Conservation (phyloP, 768 basidiomycete genomes). For the Mrakia frigida region DNA sequence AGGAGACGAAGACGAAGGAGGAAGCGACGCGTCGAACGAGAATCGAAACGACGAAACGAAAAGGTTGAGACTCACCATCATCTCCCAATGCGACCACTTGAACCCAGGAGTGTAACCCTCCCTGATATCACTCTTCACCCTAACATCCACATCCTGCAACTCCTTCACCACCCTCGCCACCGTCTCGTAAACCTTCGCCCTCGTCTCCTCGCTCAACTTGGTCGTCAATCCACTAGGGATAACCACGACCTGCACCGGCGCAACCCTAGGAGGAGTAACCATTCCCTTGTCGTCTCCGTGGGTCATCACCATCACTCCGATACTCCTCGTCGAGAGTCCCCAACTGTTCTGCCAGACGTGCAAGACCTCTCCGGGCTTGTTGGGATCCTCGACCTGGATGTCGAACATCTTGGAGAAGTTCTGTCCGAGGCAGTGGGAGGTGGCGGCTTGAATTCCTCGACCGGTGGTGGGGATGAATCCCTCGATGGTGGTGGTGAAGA, state of each 20-base stretch:
- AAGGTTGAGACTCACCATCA: conserved; percentile 58
- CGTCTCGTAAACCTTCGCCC: conserved; percentile 63
- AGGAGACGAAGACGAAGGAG: background rate
- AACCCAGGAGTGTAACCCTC: conserved; percentile 97
- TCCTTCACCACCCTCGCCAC: conserved; percentile 71
- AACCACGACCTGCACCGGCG: conserved; percentile 81
- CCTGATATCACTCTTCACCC: conserved; percentile 83
- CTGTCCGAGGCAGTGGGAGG: conserved; percentile 95
- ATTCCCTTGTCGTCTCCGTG: conserved; percentile 97
- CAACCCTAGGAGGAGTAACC: conserved; percentile 94
- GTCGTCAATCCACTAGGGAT: conserved; percentile 93
- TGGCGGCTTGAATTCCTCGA: conserved; percentile 95
- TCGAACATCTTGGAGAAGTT: conserved; percentile 99
- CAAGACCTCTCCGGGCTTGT: conserved; percentile 56
- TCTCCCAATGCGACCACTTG: conserved; percentile 99
- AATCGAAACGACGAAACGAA: conserved; percentile 24
- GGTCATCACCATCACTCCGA: conserved; percentile 99
- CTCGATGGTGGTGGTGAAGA: conserved; percentile 97
- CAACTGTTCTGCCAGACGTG: conserved; percentile 98
- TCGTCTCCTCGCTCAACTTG: conserved; percentile 56
- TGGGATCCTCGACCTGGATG: conserved; percentile 92
- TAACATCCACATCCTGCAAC: conserved; percentile 66
- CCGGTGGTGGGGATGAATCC: conserved; percentile 97
- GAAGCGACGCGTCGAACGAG: background rate
- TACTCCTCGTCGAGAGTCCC: conserved; percentile 91